These are phyloP conservation scores for Adansonia rubrostipa DNA, from an alignment of 441 rosid species.

Conservation along the genomic window DNA sequence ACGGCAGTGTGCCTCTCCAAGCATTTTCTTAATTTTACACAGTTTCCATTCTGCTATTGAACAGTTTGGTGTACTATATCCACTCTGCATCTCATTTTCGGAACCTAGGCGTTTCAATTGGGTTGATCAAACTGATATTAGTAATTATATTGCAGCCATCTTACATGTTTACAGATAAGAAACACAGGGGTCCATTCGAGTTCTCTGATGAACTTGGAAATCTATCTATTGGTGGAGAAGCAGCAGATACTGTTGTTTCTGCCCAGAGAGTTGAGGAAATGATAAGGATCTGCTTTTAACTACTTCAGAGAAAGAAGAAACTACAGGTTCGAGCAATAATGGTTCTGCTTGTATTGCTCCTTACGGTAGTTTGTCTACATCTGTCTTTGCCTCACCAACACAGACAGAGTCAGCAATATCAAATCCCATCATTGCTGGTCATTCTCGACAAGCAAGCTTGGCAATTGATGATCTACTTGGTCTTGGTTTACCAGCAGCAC, in stretches of 20 bases:
- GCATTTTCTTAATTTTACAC: background rate
- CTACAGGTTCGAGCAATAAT: constrained; percentile 47
- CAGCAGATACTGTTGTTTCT: constrained; percentile 58
- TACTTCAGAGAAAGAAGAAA: constrained; percentile 83
- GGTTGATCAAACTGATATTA: constrained; percentile 14
- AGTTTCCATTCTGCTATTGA: background rate
- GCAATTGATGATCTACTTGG: constrained; percentile 90
- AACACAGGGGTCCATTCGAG: constrained; percentile 91
- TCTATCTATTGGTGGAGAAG: constrained; percentile 68
- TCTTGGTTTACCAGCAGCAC: constrained; percentile 60
- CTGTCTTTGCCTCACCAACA: constrained; percentile 44
- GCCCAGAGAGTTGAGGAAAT: constrained; percentile 79
- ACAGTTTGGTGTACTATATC: background rate
- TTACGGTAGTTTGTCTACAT: constrained; percentile 49
- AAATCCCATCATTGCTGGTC: constrained; percentile 38
- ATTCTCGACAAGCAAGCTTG: constrained; percentile 54
- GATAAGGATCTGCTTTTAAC: constrained; percentile 88
- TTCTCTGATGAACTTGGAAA: constrained; percentile 80
- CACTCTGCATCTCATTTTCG: background rate
- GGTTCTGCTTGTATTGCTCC: constrained; percentile 79
- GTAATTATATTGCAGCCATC: constrained; percentile 44
- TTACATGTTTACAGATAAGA: constrained; percentile 95
- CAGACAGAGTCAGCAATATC: constrained; percentile 57
- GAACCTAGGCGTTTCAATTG: background rate
- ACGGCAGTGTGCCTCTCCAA: background rate